A percentile compares a stretch with the other conserved stretches of the same genome.
Conservation (phyloP, 2,329 filamentous ascomycete genomes). For the Aspergillus japonicus region DNA sequence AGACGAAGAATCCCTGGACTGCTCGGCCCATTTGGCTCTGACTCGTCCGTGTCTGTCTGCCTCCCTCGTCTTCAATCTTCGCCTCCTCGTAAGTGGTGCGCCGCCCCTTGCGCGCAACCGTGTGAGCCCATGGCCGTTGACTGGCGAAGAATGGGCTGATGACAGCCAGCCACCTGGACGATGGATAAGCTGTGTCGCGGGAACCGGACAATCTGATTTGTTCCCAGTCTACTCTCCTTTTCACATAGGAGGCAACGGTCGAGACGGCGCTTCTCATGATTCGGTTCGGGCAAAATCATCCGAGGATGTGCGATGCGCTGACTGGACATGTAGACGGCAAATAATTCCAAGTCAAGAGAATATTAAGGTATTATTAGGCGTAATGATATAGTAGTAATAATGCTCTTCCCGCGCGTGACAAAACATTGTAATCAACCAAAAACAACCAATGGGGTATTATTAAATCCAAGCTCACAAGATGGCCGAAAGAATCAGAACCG, state of each 20-base stretch:
- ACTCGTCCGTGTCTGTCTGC: neutral
- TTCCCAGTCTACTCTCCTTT: neutral
- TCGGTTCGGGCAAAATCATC: neutral
- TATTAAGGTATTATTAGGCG: constrained; percentile 4
- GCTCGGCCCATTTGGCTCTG: neutral
- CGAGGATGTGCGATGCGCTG: neutral
- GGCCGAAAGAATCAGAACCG: constrained; percentile 6
- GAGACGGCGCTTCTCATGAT: neutral
- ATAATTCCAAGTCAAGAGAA: neutral
- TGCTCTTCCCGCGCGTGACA: constrained; percentile 1
- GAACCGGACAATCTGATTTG: neutral
- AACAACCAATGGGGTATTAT: constrained; percentile 24
- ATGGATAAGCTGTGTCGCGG: constrained; percentile 11
- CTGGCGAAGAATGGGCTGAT: constrained; percentile 6
- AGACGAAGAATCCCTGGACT: neutral
- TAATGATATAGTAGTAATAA: neutral
- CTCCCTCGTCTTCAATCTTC: neutral
- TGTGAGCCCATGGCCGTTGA: constrained; percentile 11
- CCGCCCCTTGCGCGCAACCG: constrained; percentile 15
- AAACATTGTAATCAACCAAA: neutral
- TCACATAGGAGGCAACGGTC: neutral
- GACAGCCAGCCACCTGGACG: constrained; percentile 19
- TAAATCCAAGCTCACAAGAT: constrained; percentile 19
- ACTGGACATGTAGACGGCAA: neutral
- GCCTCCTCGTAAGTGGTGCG: constrained; percentile 3